Percentiles rank a stretch among this genome's conserved stretches.
These are phyloP conservation scores for Dactylellina sp. DNA, from an alignment of 2,329 filamentous ascomycete genomes.

Conservation along the genomic window DNA sequence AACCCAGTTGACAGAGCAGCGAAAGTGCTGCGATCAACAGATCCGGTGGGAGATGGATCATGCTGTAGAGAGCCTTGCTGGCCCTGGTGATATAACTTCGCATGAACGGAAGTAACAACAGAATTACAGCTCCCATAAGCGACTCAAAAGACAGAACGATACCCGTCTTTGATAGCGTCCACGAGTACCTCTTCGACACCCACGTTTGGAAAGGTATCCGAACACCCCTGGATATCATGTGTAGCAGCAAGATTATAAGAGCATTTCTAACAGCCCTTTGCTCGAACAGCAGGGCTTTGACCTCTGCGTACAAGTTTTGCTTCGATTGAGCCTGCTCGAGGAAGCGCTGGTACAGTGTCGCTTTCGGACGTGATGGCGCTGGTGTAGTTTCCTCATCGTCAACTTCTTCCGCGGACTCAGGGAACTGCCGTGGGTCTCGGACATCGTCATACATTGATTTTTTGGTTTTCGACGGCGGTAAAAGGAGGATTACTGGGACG, in stretches of 20 bases:
- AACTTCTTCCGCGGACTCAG: slow-evolving; percentile 6
- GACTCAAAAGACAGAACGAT: slow-evolving; percentile 52
- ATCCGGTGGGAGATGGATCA: slow-evolving; percentile 43
- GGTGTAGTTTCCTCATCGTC: slow-evolving; percentile 30
- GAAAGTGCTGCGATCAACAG: slow-evolving; percentile 38
- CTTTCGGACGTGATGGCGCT: slow-evolving; percentile 7
- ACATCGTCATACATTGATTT: slow-evolving; percentile 43
- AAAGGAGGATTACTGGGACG: slow-evolving; percentile 38
- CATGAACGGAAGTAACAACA: slow-evolving; percentile 32
- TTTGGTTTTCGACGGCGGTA: slow-evolving; percentile 10
- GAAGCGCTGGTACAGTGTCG: slow-evolving; percentile 38
- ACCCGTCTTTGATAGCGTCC: slow-evolving; percentile 52
- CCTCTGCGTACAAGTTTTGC: slow-evolving; percentile 34
- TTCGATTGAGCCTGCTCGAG: slow-evolving; percentile 48
- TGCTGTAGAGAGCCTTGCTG: slow-evolving; percentile 3
- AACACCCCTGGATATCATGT: slow-evolving; percentile 39
- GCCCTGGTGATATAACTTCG: slow-evolving; percentile 17
- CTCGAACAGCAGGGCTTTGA: slow-evolving; percentile 34
- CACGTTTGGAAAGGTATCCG: slow-evolving; percentile 54
- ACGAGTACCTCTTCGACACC: slow-evolving; percentile 49
- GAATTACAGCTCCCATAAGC: slow-evolving; percentile 33
- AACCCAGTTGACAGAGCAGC: slow-evolving; percentile 13
- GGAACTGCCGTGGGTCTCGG: slow-evolving; percentile 16
- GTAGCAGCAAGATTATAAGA: slow-evolving; percentile 33
- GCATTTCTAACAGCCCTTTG: slow-evolving; percentile 40